A percentile compares a stretch with the other conserved stretches of the same genome.
Conservation (phyloP, 1,284 basidiomycete species). For the Apiotrichum gracile region DNA sequence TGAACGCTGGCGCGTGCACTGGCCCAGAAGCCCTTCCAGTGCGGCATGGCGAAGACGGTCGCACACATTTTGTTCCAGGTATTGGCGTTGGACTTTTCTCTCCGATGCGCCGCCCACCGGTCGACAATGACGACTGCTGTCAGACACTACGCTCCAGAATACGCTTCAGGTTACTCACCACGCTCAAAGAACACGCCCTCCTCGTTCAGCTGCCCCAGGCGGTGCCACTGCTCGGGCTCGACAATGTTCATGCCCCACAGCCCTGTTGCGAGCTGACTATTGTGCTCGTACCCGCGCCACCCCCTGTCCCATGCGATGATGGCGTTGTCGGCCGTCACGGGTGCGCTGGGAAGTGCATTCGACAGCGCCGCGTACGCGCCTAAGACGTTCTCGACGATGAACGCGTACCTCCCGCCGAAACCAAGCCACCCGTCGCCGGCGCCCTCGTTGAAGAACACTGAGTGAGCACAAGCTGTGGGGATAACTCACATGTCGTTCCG, state of each 20-base stretch:
- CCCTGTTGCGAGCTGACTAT: constrained; percentile 10
- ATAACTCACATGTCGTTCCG: background rate
- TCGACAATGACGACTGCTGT: constrained; percentile 27
- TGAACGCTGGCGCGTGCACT: constrained; percentile 11
- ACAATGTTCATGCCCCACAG: constrained; percentile 19
- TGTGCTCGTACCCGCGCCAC: constrained; percentile 19
- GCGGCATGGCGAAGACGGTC: constrained; percentile 17
- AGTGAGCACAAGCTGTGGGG: background rate
- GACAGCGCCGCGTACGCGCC: constrained; percentile 4
- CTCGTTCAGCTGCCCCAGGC: constrained; percentile 5
- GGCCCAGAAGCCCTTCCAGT: constrained; percentile 21
- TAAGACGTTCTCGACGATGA: constrained; percentile 21
- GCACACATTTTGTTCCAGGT: constrained; percentile 32
- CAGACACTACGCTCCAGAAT: background rate
- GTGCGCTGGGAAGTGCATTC: background rate
- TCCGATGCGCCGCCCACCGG: constrained; percentile 27
- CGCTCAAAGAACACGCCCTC: constrained; percentile 15
- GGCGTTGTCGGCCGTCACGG: constrained; percentile 10
- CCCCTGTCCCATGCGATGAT: constrained; percentile 22
- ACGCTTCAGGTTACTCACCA: constrained; percentile 10
- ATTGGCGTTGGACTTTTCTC: constrained; percentile 20
- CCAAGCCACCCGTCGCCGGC: constrained; percentile 12
- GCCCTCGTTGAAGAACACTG: constrained; percentile 26
- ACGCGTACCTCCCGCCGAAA: constrained; percentile 22
- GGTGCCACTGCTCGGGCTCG: constrained; percentile 13